A percentile compares a stretch with the other conserved stretches of the same genome.
phyloP scores from a whole-genome alignment of 148 eudicot genomes.

The Vaccinium macrocarpon region DNA sequence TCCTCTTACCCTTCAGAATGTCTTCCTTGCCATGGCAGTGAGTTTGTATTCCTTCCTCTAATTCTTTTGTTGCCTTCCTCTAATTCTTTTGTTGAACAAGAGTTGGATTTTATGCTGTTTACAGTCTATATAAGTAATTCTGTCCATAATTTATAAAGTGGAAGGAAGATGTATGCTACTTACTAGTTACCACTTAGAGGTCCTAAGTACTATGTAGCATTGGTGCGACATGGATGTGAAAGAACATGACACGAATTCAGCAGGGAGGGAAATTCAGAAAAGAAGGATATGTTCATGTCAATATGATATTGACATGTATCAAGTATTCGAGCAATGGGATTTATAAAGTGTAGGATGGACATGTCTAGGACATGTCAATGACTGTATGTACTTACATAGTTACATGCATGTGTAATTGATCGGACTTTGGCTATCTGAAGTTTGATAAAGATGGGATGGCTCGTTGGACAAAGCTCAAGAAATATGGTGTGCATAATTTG shows the following conservation, averaged over 20 bases:
- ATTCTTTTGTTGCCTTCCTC: neutral
- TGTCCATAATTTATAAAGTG: neutral
- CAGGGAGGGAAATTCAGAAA: neutral
- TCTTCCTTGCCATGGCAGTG: constrained; percentile 78
- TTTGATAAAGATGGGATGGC: neutral
- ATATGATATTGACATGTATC: neutral
- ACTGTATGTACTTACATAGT: neutral
- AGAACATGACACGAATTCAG: neutral
- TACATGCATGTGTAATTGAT: neutral
- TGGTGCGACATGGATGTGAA: neutral
- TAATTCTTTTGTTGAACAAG: neutral
- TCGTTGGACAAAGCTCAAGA: neutral
- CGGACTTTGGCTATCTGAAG: neutral
- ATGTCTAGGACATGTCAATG: constrained; percentile 1
- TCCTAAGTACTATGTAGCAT: neutral
- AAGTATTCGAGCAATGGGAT: neutral
- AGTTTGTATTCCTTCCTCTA: constrained; percentile 31
- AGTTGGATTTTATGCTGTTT: neutral
- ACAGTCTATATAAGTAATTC: neutral
- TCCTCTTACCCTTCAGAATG: constrained; percentile 55
- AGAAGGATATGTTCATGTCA: neutral
- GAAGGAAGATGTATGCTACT: neutral
- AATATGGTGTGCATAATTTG: neutral
- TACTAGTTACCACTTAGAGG: neutral
- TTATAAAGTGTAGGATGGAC: neutral